Conservation (phyloP, 768 basidiomycete genomes). For the Tylopilus subfusipes region DNA sequence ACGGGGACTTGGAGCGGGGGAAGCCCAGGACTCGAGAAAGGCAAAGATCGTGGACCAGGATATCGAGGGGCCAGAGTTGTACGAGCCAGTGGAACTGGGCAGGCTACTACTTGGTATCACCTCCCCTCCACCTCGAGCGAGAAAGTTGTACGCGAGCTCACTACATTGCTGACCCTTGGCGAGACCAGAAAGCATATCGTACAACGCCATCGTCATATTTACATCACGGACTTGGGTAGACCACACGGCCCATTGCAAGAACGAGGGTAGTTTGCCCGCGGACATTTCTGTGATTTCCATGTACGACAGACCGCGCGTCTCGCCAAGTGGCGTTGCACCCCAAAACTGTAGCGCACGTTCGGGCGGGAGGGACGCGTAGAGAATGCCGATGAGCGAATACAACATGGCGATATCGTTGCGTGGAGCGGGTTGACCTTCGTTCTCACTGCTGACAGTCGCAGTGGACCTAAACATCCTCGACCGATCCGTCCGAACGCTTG, state of each 20-base stretch:
- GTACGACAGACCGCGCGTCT: constrained; percentile 44
- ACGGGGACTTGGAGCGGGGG: constrained; percentile 47
- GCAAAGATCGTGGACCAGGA: constrained; percentile 80
- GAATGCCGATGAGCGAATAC: constrained; percentile 76
- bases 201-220: constrained; percentile 73
- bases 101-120: constrained; percentile 59
- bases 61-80: constrained; percentile 50
- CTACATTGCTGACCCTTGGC: constrained; percentile 83
- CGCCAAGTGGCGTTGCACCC: constrained; percentile 56
- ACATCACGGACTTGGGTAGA: constrained; percentile 72
- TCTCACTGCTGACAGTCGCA: constrained; percentile 39
- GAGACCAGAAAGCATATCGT: constrained; percentile 85
- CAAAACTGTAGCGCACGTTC: constrained; percentile 86
- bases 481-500: constrained; percentile 62
- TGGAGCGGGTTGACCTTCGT: constrained; percentile 46
- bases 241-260: constrained; percentile 90
- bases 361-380: constrained; percentile 69
- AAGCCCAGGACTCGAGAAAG: constrained; percentile 71
- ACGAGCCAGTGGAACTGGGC: constrained; percentile 35
- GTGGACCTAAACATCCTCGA: constrained; percentile 48
- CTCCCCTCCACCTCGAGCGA: constrained; percentile 72
- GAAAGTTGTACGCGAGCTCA: constrained; percentile 84
- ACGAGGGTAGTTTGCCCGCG: constrained; percentile 61
- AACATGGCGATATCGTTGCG: constrained; percentile 84
- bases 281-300: constrained; percentile 60